Evolutionary conservation across 2,329 filamentous ascomycete genomes (phyloP).

Genomic region (Penicillium occitanis): DNA sequence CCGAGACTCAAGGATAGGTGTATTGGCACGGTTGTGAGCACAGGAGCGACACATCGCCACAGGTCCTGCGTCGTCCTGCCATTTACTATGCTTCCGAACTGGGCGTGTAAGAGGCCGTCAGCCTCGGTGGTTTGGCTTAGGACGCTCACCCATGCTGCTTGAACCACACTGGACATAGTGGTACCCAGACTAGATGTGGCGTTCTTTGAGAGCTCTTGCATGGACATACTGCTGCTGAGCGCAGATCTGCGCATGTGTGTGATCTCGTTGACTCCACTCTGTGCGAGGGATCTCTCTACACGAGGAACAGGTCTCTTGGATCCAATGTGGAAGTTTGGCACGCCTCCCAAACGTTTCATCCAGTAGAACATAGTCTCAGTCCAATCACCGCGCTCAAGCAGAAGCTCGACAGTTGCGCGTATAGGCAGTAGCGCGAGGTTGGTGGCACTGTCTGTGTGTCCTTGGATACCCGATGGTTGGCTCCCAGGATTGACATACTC

Average conservation of each 20-base stretch:
- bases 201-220: slow-evolving; percentile 5
- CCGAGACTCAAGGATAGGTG: not conserved
- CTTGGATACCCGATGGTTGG: not conserved
- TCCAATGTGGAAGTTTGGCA: not conserved
- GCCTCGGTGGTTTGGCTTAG: slow-evolving; percentile 1
- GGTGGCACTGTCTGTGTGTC: not conserved
- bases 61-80: slow-evolving; percentile 6
- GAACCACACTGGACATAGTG: slow-evolving; percentile 11
- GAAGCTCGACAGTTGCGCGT: not conserved
- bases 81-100: slow-evolving; percentile 14
- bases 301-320: slow-evolving; percentile 4
- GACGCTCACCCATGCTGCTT: slow-evolving; percentile 10
- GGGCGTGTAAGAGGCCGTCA: not conserved
- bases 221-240: slow-evolving; percentile 4
- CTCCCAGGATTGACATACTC: slow-evolving; percentile 8
- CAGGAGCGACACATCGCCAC: slow-evolving; percentile 8
- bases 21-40: slow-evolving; percentile 6
- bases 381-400: slow-evolving; percentile 7
- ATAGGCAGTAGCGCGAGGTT: slow-evolving; percentile 7
- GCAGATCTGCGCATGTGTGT: slow-evolving; percentile 10
- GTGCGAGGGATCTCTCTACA: not conserved
- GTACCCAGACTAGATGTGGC: slow-evolving; percentile 11
- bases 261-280: not conserved
- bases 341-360: not conserved
- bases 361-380: slow-evolving; percentile 4